These are phyloP conservation scores for Nicotiana attenuata DNA, from an alignment of 257 asterid genomes.

Conservation along the genomic window DNA sequence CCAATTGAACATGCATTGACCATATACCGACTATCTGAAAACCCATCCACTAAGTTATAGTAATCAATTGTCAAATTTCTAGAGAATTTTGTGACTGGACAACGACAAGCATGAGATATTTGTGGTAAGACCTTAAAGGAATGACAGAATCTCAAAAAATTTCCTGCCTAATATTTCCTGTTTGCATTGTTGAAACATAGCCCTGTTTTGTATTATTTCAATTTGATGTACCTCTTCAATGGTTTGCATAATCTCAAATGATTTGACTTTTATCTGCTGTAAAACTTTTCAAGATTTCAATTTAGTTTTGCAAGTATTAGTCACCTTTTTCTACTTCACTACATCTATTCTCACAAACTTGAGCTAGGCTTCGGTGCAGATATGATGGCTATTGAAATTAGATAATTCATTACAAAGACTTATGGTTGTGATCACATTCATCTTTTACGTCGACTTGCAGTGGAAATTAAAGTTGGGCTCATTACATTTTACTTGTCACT, in stretches of 20 bases:
- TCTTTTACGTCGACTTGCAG: conserved; percentile 40
- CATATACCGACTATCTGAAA: neutral
- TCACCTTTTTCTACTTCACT: neutral
- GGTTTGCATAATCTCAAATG: neutral
- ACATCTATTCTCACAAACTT: neutral
- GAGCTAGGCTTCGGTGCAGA: neutral
- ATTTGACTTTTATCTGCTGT: neutral
- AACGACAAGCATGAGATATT: neutral
- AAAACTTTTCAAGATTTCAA: neutral
- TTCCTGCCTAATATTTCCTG: neutral
- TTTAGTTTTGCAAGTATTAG: neutral
- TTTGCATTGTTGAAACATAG: neutral
- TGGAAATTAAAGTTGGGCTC: conserved; percentile 41
- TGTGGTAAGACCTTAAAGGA: neutral
- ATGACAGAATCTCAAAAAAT: neutral
- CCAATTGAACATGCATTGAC: neutral
- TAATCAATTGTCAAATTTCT: neutral
- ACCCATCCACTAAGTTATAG: neutral
- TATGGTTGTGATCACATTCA: conserved; percentile 1
- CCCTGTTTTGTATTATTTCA: neutral
- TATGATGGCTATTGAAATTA: neutral
- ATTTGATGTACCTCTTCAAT: neutral
- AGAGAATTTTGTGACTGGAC: neutral
- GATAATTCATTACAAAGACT: neutral
- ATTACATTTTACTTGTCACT: conserved; percentile 61